Percentiles rank a stretch among this genome's conserved stretches.
Evolutionary conservation across 176 grass and related monocot species (phyloP).

Genomic region (Oryza officinalis): DNA sequence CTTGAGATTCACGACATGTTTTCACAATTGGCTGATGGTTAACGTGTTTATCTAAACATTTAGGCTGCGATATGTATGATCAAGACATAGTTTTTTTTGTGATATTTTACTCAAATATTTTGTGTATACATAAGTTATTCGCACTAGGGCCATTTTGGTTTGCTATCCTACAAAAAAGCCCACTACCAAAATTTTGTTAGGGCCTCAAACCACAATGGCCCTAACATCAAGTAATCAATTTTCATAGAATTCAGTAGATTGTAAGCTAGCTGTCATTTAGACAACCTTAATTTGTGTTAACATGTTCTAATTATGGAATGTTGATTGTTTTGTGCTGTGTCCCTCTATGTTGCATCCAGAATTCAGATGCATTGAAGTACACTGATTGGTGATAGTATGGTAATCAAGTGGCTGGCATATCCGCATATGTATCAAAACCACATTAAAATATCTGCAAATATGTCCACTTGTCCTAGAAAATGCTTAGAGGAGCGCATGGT

Average conservation of each 20-base stretch:
- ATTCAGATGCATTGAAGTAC: neutral
- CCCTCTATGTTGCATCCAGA: neutral
- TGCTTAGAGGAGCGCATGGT: neutral
- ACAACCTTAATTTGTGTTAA: neutral
- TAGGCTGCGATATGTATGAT: neutral
- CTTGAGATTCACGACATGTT: neutral
- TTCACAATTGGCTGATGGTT: neutral
- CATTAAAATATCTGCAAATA: neutral
- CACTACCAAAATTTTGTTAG: no score
- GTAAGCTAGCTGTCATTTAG: neutral
- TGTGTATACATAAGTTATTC: neutral
- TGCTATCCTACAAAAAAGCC: no score
- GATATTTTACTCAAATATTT: neutral
- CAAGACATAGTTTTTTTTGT: neutral
- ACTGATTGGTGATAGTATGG: no score
- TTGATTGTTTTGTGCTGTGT: neutral
- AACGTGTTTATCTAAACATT: neutral
- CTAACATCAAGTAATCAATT: neutral
- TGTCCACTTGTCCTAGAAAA: neutral
- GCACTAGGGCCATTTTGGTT: no score
- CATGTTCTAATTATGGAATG: neutral
- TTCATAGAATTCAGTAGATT: neutral
- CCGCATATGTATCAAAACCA: neutral
- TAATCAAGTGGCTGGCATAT: neutral
- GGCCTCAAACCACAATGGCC: no score